Evolutionary conservation across 768 basidiomycete genomes (phyloP).

Genomic region (Mycena chlorophos): DNA sequence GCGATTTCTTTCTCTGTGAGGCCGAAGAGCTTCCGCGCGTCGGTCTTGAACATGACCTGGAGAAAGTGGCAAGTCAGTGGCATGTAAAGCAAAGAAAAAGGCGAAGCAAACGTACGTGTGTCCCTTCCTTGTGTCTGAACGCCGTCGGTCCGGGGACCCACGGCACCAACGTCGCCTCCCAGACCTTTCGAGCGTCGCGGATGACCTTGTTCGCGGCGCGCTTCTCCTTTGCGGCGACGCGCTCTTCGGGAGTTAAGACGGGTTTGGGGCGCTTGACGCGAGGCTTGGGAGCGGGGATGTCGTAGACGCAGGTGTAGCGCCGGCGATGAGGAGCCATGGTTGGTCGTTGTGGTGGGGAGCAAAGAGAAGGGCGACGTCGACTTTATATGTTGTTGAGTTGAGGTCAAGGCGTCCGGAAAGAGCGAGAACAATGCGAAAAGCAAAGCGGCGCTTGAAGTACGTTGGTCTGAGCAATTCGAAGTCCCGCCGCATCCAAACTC

Average conservation of each 20-base stretch:
- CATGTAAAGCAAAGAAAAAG: neutral
- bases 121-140: neutral
- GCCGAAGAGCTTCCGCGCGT: slow-evolving; percentile 8
- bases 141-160: neutral
- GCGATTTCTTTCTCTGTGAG: slow-evolving; percentile 9
- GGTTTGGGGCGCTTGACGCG: no score
- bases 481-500: no score
- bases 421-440: no score
- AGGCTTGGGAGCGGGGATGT: no score
- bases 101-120: neutral
- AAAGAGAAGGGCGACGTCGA: no score
- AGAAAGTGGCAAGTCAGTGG: neutral
- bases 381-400: no score
- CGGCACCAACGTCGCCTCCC: neutral
- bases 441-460: no score
- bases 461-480: no score
- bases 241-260: slow-evolving; percentile 2
- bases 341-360: no score
- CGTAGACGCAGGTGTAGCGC: no score
- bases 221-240: slow-evolving; percentile 3
- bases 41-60: slow-evolving; percentile 15
- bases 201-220: slow-evolving; percentile 2
- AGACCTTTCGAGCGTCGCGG: neutral
- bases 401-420: no score
- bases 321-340: no score